phyloP scores from a whole-genome alignment of 2,329 filamentous ascomycete species.

The Claviceps pazoutovae region DNA sequence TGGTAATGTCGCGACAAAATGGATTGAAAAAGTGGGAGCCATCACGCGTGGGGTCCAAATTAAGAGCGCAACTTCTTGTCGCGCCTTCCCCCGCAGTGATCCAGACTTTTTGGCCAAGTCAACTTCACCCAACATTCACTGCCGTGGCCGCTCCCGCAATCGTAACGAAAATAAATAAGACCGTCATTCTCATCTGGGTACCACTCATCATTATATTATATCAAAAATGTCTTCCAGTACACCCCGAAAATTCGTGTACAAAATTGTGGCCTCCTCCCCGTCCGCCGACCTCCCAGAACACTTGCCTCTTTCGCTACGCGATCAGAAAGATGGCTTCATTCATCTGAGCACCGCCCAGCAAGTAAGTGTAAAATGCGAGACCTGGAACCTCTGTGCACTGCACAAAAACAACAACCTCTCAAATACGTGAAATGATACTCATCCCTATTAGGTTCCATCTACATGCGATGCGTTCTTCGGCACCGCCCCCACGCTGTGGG shows the following conservation, averaged over 20 bases:
- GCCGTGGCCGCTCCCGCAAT: background rate
- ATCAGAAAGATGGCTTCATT: constrained; percentile 46
- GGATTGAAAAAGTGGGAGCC: background rate
- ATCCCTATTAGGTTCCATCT: constrained; percentile 24
- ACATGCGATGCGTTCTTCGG: constrained; percentile 33
- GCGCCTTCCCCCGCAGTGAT: background rate
- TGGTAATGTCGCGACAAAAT: background rate
- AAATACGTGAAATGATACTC: background rate
- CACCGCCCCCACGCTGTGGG: constrained; percentile 25
- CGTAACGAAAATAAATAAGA: background rate
- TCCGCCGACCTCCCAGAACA: constrained; percentile 36
- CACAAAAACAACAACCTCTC: background rate
- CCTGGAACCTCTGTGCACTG: background rate
- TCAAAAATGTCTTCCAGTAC: constrained; percentile 6
- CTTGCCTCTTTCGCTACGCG: constrained; percentile 45
- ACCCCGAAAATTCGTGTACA: constrained; percentile 38
- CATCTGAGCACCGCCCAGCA: constrained; percentile 45
- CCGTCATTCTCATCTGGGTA: no score
- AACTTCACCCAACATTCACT: background rate
- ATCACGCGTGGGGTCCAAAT: background rate
- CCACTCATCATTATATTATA: no score
- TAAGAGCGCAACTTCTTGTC: background rate
- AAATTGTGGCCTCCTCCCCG: constrained; percentile 42
- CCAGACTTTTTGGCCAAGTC: background rate
- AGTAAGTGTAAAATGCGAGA: constrained; percentile 18